These are phyloP conservation scores for Cetradonia linearis DNA, from an alignment of 495 filamentous ascomycete species.

Conservation along the genomic window DNA sequence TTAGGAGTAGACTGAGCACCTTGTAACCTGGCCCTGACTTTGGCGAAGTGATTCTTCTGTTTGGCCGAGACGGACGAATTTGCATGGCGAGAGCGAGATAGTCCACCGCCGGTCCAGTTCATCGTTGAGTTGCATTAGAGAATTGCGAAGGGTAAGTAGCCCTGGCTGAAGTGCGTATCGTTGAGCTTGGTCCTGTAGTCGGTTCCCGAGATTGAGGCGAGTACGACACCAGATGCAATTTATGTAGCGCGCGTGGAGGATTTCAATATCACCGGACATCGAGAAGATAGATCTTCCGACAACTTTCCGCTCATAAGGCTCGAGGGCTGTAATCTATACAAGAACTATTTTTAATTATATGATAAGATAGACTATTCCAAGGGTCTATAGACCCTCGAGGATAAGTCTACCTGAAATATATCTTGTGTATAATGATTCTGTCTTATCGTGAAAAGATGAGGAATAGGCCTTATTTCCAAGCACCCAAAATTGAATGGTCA, in stretches of 20 bases:
- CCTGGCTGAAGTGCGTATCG: too few species aligned
- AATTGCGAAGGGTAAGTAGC: neutral
- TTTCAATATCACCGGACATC: neutral
- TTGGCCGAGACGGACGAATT: conserved; percentile 16
- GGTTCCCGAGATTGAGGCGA: too few species aligned
- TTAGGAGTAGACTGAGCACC: neutral
- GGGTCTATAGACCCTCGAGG: too few species aligned
- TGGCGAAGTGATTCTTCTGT: conserved; percentile 26
- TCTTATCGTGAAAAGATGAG: too few species aligned
- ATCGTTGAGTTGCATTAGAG: conserved; percentile 1
- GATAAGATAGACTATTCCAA: too few species aligned
- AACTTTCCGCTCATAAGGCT: neutral
- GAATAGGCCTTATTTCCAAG: too few species aligned
- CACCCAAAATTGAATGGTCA: too few species aligned
- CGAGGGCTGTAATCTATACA: too few species aligned
- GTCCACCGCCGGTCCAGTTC: conserved; percentile 26
- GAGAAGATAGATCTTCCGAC: neutral
- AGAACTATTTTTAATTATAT: too few species aligned
- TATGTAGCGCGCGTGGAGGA: neutral
- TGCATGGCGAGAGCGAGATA: conserved; percentile 22
- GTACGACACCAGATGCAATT: neutral
- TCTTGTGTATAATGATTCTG: too few species aligned
- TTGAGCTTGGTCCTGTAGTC: too few species aligned
- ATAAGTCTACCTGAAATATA: too few species aligned
- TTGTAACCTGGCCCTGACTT: conserved; percentile 19